Conservation (phyloP, 116 monocot species). For the Papilionanthe hybrid region DNA sequence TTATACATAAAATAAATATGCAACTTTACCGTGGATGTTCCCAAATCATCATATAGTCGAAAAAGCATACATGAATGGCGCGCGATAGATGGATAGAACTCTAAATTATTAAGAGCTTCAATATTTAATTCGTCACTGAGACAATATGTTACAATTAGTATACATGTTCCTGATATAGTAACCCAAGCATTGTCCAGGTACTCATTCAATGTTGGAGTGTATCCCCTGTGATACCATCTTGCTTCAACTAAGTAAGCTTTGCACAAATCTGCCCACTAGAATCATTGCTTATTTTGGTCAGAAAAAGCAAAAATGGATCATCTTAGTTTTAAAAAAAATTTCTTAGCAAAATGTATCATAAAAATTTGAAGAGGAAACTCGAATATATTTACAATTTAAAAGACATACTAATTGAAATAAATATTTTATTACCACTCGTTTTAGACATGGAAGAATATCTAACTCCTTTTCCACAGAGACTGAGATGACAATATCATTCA, state of each 20-base stretch:
- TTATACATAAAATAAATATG: neutral
- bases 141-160: constrained; percentile 6
- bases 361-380: neutral
- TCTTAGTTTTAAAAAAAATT: no score
- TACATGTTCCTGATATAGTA: constrained; percentile 5
- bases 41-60: constrained; percentile 40
- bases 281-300: neutral
- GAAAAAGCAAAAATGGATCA: neutral
- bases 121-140: constrained; percentile 1
- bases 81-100: constrained; percentile 14
- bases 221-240: constrained; percentile 12
- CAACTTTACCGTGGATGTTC: constrained; percentile 13
- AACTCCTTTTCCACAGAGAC: neutral
- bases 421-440: constrained; percentile 19
- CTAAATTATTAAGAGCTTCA: constrained; percentile 1
- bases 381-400: neutral
- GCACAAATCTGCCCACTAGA: constrained; percentile 9
- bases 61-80: constrained; percentile 10
- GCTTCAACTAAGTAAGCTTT: constrained; percentile 9
- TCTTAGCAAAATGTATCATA: no score
- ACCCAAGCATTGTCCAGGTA: constrained; percentile 33
- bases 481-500: constrained; percentile 11
- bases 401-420: neutral
- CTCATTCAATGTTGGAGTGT: constrained; percentile 27
- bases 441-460: constrained; percentile 17